These are phyloP conservation scores for Candida silvicultrix DNA, from an alignment of 805 yeast genomes.

Conservation along the genomic window DNA sequence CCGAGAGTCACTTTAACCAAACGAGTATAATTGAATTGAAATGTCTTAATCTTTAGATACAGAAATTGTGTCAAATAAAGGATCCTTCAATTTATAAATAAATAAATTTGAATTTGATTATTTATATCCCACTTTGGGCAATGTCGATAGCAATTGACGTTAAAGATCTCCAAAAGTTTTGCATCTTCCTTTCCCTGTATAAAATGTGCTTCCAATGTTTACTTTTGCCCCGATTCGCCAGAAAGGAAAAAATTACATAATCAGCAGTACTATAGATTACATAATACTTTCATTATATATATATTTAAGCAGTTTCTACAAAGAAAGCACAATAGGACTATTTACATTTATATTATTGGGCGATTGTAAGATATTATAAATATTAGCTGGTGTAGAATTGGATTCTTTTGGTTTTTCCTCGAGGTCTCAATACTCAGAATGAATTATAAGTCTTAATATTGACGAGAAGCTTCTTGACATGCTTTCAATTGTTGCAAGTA, in stretches of 20 bases:
- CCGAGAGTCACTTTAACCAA: too few species aligned
- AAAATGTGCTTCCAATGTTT: neutral
- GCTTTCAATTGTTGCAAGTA: slow-evolving; percentile 96
- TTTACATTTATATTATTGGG: neutral
- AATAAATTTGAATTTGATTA: neutral
- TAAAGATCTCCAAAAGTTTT: neutral
- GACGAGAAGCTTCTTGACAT: slow-evolving; percentile 90
- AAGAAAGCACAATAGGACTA: too few species aligned
- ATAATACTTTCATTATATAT: neutral
- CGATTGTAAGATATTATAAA: too few species aligned
- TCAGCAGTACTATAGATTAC: neutral
- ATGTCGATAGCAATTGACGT: neutral
- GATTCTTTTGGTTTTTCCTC: neutral
- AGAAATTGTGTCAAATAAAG: neutral
- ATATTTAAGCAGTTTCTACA: too few species aligned
- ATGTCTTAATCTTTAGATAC: too few species aligned
- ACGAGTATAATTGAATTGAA: too few species aligned
- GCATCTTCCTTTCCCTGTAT: neutral
- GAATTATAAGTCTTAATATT: too few species aligned
- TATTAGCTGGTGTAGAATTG: too few species aligned
- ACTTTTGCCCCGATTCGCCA: neutral
- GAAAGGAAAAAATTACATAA: neutral
- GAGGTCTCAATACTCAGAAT: too few species aligned
- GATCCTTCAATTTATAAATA: neutral
- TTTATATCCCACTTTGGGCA: neutral